These are phyloP conservation scores for Thozetella sp. DNA, from an alignment of 495 filamentous ascomycete species.

Conservation along the genomic window DNA sequence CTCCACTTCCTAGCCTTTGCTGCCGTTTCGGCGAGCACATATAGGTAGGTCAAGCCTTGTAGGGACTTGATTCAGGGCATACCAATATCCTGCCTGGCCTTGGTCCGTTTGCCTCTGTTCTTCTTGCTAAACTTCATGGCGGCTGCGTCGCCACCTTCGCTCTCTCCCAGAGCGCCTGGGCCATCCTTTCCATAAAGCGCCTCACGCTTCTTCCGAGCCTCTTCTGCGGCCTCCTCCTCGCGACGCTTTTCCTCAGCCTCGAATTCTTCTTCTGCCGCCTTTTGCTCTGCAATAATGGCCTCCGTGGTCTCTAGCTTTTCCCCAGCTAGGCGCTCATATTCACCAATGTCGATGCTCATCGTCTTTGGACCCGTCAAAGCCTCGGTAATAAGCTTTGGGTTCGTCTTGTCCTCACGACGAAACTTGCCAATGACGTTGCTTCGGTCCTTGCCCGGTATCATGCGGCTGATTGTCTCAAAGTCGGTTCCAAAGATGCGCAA, in stretches of 20 bases:
- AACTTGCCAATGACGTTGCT: conserved; percentile 91
- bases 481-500: conserved; percentile 90
- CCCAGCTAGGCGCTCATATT: conserved; percentile 66
- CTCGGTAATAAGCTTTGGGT: conserved; percentile 67
- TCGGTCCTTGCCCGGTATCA: conserved; percentile 77
- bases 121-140: conserved; percentile 28
- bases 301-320: conserved; percentile 54
- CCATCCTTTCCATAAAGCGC: conserved; percentile 46
- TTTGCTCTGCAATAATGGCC: conserved; percentile 73
- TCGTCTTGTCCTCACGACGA: conserved; percentile 83
- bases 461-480: conserved; percentile 81
- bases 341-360: conserved; percentile 63
- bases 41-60: no score
- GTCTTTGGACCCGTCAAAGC: conserved; percentile 63
- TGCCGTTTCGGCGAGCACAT: no score
- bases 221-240: conserved; percentile 40
- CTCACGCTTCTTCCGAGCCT: conserved; percentile 54
- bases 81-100: no score
- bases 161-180: conserved; percentile 33
- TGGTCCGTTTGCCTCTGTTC: conserved; percentile 20
- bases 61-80: no score
- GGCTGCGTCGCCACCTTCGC: conserved; percentile 32
- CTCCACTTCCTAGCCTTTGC: no score
- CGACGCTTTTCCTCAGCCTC: conserved; percentile 54
- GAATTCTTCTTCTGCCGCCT: conserved; percentile 65